Evolutionary conservation across 1,284 basidiomycete species (phyloP), one percentile per base, ranked within the genome.

Genomic region (Cerrena zonata): DNA sequence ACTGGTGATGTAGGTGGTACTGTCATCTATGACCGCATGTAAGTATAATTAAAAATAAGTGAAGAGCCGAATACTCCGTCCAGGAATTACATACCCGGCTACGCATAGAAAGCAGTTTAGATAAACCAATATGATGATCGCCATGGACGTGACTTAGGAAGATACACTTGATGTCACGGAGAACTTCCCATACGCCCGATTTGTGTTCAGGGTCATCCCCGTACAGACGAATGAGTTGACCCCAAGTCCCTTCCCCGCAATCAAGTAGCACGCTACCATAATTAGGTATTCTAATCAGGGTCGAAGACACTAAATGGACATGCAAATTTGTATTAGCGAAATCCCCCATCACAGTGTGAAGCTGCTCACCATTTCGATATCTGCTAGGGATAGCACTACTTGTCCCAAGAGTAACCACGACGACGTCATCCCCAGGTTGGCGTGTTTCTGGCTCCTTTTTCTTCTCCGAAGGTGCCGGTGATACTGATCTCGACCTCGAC

Each of bases 131-230:
- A 64, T 97, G 94, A 65, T 98, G 94, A 64, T 98, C 95, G 0
- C 80, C 94, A 62, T 97, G 94, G 61, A 89, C 79, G 65, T 98
- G 95, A 57, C 89, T 93, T 57, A 96, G 75, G 66, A 87, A 97
- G 25, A 98, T 77, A 61, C 91, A 80, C 56, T 80, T 84, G 26
- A 95, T 66, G 45, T 87, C 72, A n/a, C 81, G 72, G 50, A 95
- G 70, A 11, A 86, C 73, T n/a, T 79, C 63, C 72, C 77, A 78
- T 0, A 77, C 79, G 49, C 73, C 75, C 13, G 62, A 60, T 2
- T 65, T 53, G 15, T 64, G 41, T n/a, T 42, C 52, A 3, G 63
- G 65, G 13, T 79, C 71, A n/a, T 73, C 66, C 0, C 93, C 93
- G 58, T 86, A 95, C 45, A 84, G 78, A 10, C 95, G 79, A 3